These are phyloP conservation scores for Microascus cirrosus DNA, from an alignment of 2,329 filamentous ascomycete genomes.

Conservation along the genomic window DNA sequence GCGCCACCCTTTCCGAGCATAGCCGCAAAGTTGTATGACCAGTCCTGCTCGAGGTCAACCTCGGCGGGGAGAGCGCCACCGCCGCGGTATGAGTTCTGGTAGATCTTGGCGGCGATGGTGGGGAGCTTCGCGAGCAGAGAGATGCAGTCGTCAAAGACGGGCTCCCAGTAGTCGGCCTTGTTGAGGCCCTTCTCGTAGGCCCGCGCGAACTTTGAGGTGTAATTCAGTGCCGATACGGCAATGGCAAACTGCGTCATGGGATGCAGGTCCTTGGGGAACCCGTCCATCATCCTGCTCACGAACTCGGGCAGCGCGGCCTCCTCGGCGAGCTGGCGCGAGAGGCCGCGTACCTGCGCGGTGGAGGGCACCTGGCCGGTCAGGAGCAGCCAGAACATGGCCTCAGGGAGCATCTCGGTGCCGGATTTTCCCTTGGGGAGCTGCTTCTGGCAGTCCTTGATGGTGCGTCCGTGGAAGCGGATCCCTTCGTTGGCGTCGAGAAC, in stretches of 20 bases:
- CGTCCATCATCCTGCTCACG: slow-evolving; percentile 77
- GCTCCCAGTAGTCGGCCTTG: slow-evolving; percentile 99
- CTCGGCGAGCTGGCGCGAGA: slow-evolving; percentile 80
- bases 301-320: slow-evolving; percentile 75
- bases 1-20: slow-evolving; percentile 86
- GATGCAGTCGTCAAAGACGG: slow-evolving; percentile 92
- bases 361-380: slow-evolving; percentile 87
- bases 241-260: slow-evolving; percentile 98
- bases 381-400: slow-evolving; percentile 99
- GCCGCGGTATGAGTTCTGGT: slow-evolving; percentile 79
- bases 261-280: slow-evolving; percentile 81
- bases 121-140: slow-evolving; percentile 91
- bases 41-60: slow-evolving; percentile 79
- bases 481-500: slow-evolving; percentile 94
- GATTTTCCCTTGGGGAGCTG: slow-evolving; percentile 85
- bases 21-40: slow-evolving; percentile 97
- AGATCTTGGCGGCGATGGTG: slow-evolving; percentile 93
- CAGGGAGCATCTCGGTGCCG: slow-evolving; percentile 93
- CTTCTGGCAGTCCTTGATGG: slow-evolving; percentile 95
- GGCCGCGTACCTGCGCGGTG: slow-evolving; percentile 64
- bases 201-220: slow-evolving; percentile 87
- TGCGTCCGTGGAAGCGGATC: slow-evolving; percentile 94
- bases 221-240: slow-evolving; percentile 89
- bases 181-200: slow-evolving; percentile 82
- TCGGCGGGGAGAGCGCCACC: slow-evolving; percentile 61